Conservation (phyloP, 352 stramenopile genomes). For the Phytophthora cactorum region DNA sequence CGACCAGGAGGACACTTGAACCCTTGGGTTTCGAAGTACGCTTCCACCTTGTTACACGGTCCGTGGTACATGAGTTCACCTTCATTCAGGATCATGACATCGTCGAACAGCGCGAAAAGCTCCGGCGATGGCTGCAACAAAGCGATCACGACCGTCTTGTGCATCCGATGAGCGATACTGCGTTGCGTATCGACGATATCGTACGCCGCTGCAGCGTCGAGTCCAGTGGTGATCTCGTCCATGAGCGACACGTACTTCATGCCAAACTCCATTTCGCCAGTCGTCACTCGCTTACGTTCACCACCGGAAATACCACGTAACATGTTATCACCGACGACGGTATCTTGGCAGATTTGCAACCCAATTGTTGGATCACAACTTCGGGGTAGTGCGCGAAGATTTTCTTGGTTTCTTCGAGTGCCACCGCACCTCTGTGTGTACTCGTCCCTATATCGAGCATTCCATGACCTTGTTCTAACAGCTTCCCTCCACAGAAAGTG, state of each 20-base stretch:
- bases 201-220: conserved; percentile 14
- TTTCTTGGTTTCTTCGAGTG: conserved; percentile 12
- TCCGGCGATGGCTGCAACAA: conserved; percentile 18
- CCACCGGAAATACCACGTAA: conserved; percentile 87
- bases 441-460: conserved; percentile 36
- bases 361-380: conserved; percentile 18
- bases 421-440: conserved; percentile 20
- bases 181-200: conserved; percentile 21
- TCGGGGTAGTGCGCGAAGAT: conserved; percentile 27
- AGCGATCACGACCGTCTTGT: conserved; percentile 23
- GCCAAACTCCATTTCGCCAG: conserved; percentile 16
- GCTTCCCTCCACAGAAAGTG: conserved; percentile 22
- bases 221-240: conserved; percentile 61
- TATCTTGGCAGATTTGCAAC: conserved; percentile 23
- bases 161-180: conserved; percentile 16
- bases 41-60: conserved; percentile 28
- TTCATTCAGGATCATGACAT: conserved; percentile 24
- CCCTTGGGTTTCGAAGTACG: conserved; percentile 42
- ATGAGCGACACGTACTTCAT: conserved; percentile 20
- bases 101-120: conserved; percentile 22
- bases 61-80: conserved; percentile 28
- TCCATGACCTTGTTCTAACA: conserved; percentile 28
- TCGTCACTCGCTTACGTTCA: conserved; percentile 39
- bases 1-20: conserved; percentile 33
- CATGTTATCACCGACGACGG: conserved; percentile 57